Evolutionary conservation across 2,329 filamentous ascomycete species (phyloP), one percentile per base, ranked within the genome.

Genomic region (Exophiala spinifera): DNA sequence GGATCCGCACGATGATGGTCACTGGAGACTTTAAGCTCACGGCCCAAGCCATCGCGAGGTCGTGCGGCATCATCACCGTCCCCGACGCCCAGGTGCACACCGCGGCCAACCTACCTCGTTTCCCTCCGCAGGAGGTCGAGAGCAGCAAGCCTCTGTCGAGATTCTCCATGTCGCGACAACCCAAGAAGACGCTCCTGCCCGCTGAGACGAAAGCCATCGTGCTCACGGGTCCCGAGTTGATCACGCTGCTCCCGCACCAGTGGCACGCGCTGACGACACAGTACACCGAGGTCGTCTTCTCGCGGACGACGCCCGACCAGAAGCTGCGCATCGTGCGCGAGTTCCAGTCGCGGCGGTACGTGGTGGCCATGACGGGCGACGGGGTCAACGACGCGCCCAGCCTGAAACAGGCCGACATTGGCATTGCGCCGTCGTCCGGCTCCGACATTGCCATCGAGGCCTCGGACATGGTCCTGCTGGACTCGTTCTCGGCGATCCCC

Each of bases 1-100:
- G 86, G 1, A 86, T 91, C 50, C 77, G 84, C n/a, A 83, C 90
- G 25, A 86, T 88, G 69, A 91, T 91, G 87, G 87, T 91, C 0
- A 91, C 88, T 1, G 87, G 88, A 8, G 88, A 91, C 65, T 90
- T 88, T 66, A 84, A 85, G 21, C 77, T 90, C 14, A 91, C 88
- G 0, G 87, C 88, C 0, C 77, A 83, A 57, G 85, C 87, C 1
- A 90, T 91, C 57, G 86, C 87, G 0, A 76, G 79, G 2, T 82
- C 89, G 51, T 88, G 86, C 56, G 85, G 87, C 7, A 89, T 90
- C 64, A 78, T 91, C 49, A 86, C 66, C 71, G 1, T 66, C 70
- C 1, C 63, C 72, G 1, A 74, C 47, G 39, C 36, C 4, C 36
- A 58, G 37, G 44, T 87, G 3, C 79, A 87, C 57, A 73, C 78